Conservation (phyloP, 2,329 filamentous ascomycete genomes). For the Talaromyces sp. region DNA sequence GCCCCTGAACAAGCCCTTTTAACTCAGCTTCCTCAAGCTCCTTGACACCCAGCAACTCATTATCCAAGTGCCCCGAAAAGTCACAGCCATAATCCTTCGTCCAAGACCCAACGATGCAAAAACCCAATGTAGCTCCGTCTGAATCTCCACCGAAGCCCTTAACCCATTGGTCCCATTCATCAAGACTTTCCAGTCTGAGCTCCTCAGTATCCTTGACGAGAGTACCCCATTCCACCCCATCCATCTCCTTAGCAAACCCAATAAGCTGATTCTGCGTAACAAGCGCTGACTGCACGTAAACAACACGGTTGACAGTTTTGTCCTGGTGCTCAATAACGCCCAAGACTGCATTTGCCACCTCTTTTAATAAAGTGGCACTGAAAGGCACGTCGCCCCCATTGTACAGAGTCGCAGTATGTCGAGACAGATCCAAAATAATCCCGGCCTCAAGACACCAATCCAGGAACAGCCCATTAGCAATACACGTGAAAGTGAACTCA, state of each 20-base stretch:
- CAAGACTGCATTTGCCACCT: slow-evolving; percentile 53
- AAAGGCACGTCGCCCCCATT: slow-evolving; percentile 56
- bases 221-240: slow-evolving; percentile 26
- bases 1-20: too few species aligned
- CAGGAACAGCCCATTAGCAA: slow-evolving; percentile 38
- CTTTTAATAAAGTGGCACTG: slow-evolving; percentile 52
- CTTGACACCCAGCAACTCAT: slow-evolving; percentile 42
- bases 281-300: slow-evolving; percentile 51
- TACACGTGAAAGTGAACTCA: slow-evolving; percentile 35
- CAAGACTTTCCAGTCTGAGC: slow-evolving; percentile 28
- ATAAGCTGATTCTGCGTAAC: slow-evolving; percentile 49
- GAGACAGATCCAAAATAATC: slow-evolving; percentile 50
- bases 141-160: slow-evolving; percentile 34
- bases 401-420: slow-evolving; percentile 44
- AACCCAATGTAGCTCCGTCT: slow-evolving; percentile 19
- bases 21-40: too few species aligned
- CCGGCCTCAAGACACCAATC: slow-evolving; percentile 36
- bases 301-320: slow-evolving; percentile 56
- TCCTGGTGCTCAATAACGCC: slow-evolving; percentile 53
- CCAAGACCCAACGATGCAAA: slow-evolving; percentile 38
- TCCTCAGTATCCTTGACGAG: slow-evolving; percentile 4
- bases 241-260: slow-evolving; percentile 29
- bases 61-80: slow-evolving; percentile 34
- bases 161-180: slow-evolving; percentile 32
- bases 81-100: slow-evolving; percentile 34